Evolutionary conservation across 228 moss, liverwort and hornwort genomes (phyloP).

Genomic region (Sphagnum magellanicum): DNA sequence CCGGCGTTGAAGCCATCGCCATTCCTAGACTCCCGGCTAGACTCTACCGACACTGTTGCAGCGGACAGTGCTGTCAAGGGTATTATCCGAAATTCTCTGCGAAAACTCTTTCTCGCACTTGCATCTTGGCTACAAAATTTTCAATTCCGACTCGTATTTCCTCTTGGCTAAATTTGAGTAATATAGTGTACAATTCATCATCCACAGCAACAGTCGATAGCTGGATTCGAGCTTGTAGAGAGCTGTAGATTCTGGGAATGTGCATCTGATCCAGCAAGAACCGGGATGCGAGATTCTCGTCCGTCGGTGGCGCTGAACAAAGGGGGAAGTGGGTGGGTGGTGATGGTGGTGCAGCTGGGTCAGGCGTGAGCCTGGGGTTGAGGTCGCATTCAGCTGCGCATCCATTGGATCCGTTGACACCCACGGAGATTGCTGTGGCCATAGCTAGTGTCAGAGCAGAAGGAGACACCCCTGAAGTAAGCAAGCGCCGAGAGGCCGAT

Average conservation of each 20-base stretch:
- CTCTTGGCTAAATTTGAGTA: not conserved
- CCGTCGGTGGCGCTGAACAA: not conserved
- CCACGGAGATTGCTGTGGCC: slow-evolving; percentile 81
- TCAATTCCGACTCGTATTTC: too few species aligned
- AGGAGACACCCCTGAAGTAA: slow-evolving; percentile 82
- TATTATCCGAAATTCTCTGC: slow-evolving; percentile 4
- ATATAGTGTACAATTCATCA: not conserved
- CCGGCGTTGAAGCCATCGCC: slow-evolving; percentile 28
- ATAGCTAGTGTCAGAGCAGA: slow-evolving; percentile 79
- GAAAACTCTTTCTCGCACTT: not conserved
- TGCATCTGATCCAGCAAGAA: not conserved
- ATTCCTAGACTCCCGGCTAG: slow-evolving; percentile 30
- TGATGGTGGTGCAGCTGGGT: slow-evolving; percentile 18
- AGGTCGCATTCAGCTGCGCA: slow-evolving; percentile 68
- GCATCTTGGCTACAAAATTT: too few species aligned
- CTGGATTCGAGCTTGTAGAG: not conserved
- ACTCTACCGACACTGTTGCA: slow-evolving; percentile 59
- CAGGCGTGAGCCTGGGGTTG: slow-evolving; percentile 34
- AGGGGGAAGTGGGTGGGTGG: not conserved
- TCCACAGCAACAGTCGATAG: not conserved
- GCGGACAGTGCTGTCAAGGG: slow-evolving; percentile 65
- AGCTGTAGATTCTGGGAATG: not conserved
- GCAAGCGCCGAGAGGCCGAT: too few species aligned
- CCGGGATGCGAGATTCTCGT: not conserved
- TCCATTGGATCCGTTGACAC: slow-evolving; percentile 78